Evolutionary conservation across 176 grass and related monocot species (phyloP).

Genomic region (Dendrocalamus sinicus): DNA sequence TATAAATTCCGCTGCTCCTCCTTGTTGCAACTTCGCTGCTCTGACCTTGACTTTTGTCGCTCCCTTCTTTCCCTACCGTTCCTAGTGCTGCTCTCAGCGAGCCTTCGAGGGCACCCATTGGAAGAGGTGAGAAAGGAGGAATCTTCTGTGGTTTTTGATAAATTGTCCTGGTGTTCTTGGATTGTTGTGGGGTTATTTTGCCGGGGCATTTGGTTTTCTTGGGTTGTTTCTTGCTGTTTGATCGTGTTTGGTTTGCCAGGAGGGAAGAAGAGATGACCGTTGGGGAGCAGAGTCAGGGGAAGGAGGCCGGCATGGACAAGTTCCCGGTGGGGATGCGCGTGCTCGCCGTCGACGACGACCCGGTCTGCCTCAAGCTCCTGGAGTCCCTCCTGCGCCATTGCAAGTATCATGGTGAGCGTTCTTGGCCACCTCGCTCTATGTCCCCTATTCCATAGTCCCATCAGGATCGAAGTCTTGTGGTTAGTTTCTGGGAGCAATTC

Average conservation of each 20-base stretch:
- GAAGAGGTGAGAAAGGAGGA: background rate
- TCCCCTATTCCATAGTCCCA: too few relatives aligned
- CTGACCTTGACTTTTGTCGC: conserved; percentile 8
- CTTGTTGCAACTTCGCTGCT: background rate
- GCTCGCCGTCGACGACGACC: conserved; percentile 50
- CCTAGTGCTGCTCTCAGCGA: background rate
- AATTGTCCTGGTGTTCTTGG: conserved; percentile 2
- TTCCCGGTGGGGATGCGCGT: conserved; percentile 54
- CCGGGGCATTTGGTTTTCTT: background rate
- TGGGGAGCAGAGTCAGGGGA: background rate
- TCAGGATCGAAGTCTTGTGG: background rate
- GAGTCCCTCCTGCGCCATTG: conserved; percentile 10
- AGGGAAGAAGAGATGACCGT: background rate
- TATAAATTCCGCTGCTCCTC: background rate
- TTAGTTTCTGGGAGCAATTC: background rate
- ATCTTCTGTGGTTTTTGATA: background rate
- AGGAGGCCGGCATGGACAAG: conserved; percentile 4
- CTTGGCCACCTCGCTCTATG: too few relatives aligned
- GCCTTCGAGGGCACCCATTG: background rate
- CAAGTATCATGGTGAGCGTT: conserved; percentile 48
- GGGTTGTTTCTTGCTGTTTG: background rate
- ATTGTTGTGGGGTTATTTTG: conserved; percentile 2
- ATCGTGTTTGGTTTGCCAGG: background rate
- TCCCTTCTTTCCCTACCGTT: background rate
- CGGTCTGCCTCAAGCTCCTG: conserved; percentile 26